These are phyloP conservation scores for Puccinia hordei DNA, from an alignment of 1,284 basidiomycete species.

Conservation along the genomic window DNA sequence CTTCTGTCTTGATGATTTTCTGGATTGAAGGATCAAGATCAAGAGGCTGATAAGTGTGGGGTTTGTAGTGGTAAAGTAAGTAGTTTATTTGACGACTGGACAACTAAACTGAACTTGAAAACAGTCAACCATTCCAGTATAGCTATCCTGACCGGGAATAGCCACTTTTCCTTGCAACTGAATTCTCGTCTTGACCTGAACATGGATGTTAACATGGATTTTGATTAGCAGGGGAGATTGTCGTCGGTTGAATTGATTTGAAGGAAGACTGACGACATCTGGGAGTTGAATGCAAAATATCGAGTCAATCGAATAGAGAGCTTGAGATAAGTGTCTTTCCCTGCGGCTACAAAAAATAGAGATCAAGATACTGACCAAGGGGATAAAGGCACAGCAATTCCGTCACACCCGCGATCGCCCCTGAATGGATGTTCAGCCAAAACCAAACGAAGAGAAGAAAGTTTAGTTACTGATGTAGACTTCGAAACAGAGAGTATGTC, in stretches of 20 bases:
- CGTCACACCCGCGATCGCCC: slow-evolving; percentile 62
- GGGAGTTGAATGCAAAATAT: slow-evolving; percentile 58
- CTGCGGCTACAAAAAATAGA: too few species aligned
- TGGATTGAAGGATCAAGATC: neutral
- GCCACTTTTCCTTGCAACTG: slow-evolving; percentile 81
- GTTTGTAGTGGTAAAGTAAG: neutral
- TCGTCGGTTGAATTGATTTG: slow-evolving; percentile 32
- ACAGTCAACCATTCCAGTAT: slow-evolving; percentile 73
- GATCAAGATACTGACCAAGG: slow-evolving; percentile 69
- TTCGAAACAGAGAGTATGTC: neutral
- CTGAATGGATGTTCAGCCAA: neutral
- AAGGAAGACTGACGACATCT: slow-evolving; percentile 49
- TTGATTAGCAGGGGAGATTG: slow-evolving; percentile 54
- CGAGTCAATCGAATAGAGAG: slow-evolving; percentile 47
- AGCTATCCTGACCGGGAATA: slow-evolving; percentile 62
- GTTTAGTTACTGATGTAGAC: neutral
- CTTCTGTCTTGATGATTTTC: slow-evolving; percentile 48
- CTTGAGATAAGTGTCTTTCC: too few species aligned
- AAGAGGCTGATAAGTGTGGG: neutral
- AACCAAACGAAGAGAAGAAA: neutral
- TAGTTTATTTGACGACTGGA: neutral
- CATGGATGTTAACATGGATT: slow-evolving; percentile 54
- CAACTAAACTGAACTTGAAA: slow-evolving; percentile 64
- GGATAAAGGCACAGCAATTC: slow-evolving; percentile 93
- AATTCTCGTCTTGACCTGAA: slow-evolving; percentile 88